Evolutionary conservation across 225 moss, liverwort and hornwort species (phyloP).

Genomic region (Marchantia polymorpha): DNA sequence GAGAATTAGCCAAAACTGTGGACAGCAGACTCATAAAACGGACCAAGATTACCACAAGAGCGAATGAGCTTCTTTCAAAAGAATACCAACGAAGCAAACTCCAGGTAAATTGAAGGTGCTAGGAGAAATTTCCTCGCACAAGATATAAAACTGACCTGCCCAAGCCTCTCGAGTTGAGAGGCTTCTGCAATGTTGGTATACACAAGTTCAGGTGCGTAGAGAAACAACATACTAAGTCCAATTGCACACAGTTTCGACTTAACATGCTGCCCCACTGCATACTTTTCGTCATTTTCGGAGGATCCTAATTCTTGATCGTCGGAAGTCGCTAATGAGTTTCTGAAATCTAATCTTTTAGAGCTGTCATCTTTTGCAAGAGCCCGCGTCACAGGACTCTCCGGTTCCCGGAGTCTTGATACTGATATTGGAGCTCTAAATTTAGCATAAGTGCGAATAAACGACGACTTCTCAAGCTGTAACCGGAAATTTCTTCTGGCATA

Average conservation of each 20-base stretch:
- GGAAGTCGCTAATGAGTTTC: neutral
- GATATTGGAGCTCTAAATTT: neutral
- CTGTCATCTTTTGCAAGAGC: neutral
- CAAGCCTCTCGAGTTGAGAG: slow-evolving; percentile 1
- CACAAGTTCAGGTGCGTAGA: slow-evolving; percentile 25
- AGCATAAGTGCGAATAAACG: neutral
- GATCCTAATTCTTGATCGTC: neutral
- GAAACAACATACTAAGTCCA: slow-evolving; percentile 21
- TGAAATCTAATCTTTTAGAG: neutral
- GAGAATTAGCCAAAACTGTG: too few relatives aligned
- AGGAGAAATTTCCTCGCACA: neutral
- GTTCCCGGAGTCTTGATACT: neutral
- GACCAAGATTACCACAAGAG: too few relatives aligned
- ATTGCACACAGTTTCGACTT: slow-evolving; percentile 25
- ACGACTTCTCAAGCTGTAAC: neutral
- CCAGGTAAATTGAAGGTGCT: neutral
- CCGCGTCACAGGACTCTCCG: neutral
- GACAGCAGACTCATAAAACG: too few relatives aligned
- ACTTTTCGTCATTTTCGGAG: neutral
- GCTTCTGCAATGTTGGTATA: slow-evolving; percentile 31
- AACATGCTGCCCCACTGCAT: neutral
- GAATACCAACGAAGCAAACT: neutral
- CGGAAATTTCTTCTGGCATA: neutral
- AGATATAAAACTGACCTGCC: neutral
- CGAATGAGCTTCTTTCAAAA: too few relatives aligned